A percentile compares a stretch with the other conserved stretches of the same genome.
These are phyloP conservation scores for Apiospora hydei DNA, from an alignment of 2,329 filamentous ascomycete genomes.

Conservation along the genomic window DNA sequence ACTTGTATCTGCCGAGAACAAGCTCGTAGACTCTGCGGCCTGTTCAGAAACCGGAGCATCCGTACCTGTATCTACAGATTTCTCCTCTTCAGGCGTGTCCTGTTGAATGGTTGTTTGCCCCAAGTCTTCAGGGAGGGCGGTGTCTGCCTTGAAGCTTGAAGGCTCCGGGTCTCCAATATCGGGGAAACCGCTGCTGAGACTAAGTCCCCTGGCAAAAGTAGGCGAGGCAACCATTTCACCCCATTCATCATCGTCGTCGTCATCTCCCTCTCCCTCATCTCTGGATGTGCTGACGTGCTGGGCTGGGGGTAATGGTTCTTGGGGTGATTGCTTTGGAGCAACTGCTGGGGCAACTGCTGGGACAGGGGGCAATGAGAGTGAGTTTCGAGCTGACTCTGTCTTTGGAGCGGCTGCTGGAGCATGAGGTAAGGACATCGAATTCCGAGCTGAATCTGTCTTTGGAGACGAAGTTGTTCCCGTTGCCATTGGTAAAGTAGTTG, in stretches of 20 bases:
- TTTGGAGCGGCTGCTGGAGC: neutral
- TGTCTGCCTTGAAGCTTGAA: neutral
- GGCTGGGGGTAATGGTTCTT: neutral
- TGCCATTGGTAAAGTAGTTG: neutral
- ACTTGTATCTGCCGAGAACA: neutral
- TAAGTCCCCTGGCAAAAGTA: conserved; percentile 28
- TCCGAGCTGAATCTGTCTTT: neutral
- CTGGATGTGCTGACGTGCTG: neutral
- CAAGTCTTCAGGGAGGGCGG: neutral
- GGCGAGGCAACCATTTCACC: conserved; percentile 64
- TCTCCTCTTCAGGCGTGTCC: neutral
- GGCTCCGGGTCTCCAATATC: conserved; percentile 26
- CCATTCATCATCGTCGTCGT: conserved; percentile 63
- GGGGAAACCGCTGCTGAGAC: conserved; percentile 25
- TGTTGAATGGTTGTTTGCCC: neutral
- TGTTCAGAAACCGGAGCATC: too few relatives aligned
- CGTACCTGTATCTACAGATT: neutral
- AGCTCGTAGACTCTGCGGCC: neutral
- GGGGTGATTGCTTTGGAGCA: neutral
- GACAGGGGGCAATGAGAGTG: neutral
- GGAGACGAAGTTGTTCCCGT: neutral
- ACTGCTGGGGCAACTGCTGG: neutral
- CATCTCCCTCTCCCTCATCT: neutral
- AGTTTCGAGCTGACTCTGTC: neutral
- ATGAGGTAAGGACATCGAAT: neutral